phyloP scores from a whole-genome alignment of 139 green algal species.

The Yamagishiella unicocca region DNA sequence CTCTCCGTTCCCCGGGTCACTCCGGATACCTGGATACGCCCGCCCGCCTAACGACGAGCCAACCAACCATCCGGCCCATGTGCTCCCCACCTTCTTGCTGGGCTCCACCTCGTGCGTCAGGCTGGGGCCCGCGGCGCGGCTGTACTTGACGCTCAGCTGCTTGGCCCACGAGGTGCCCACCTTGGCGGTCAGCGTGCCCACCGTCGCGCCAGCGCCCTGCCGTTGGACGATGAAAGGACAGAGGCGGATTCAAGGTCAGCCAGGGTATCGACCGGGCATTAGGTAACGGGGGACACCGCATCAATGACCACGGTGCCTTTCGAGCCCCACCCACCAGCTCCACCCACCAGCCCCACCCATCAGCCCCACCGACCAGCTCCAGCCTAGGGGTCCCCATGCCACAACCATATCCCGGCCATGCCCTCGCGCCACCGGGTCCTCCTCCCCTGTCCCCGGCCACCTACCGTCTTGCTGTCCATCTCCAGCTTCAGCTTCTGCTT shows the following conservation, averaged over 20 bases:
- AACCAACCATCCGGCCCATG: background rate
- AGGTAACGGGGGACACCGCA: too few species aligned
- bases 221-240: too few species aligned
- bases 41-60: background rate
- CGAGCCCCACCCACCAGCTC: too few species aligned
- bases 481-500: slow-evolving; percentile 48
- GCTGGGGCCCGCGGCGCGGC: background rate
- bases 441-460: background rate
- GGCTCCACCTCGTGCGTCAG: slow-evolving; percentile 40
- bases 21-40: too few species aligned
- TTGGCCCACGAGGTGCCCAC: slow-evolving; percentile 15
- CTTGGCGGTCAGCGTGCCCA: background rate
- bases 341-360: too few species aligned
- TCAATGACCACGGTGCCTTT: too few species aligned
- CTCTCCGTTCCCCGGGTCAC: too few species aligned
- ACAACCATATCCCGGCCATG: too few species aligned
- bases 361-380: too few species aligned
- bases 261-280: too few species aligned
- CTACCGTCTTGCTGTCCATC: slow-evolving; percentile 20
- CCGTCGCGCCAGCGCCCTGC: background rate
- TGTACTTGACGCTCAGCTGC: slow-evolving; percentile 41
- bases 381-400: too few species aligned
- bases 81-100: slow-evolving; percentile 38
- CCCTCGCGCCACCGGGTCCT: background rate
- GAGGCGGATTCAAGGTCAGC: too few species aligned